Conservation (phyloP, 176 grass and related monocot genomes). For the Secale cereale region DNA sequence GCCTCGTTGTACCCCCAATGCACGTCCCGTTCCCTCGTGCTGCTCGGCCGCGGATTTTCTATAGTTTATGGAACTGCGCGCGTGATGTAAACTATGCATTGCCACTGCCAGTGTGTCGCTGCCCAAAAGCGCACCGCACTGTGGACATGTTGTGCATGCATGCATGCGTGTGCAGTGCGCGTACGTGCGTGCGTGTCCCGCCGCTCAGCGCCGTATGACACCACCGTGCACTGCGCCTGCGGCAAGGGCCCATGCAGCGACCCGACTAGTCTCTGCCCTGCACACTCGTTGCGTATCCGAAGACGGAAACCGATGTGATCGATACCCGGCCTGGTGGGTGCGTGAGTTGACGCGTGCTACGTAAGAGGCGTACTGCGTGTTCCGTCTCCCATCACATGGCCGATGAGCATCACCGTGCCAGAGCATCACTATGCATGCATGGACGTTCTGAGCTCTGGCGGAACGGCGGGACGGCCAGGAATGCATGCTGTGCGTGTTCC, state of each 20-base stretch:
- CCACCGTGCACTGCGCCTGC: background rate
- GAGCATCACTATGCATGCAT: background rate
- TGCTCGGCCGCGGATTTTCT: background rate
- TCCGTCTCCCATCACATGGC: background rate
- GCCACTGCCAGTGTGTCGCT: background rate
- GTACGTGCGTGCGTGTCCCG: background rate
- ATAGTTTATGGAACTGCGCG: background rate
- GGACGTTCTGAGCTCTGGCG: background rate
- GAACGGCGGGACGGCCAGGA: too few species aligned
- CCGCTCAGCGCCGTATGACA: background rate
- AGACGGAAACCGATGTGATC: background rate
- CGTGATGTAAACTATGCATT: constrained; percentile 8
- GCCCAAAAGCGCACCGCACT: background rate
- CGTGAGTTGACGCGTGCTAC: background rate
- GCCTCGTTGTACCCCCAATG: too few species aligned
- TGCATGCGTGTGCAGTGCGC: background rate
- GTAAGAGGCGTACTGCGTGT: background rate
- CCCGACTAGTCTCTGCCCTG: background rate
- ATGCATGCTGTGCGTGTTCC: too few species aligned
- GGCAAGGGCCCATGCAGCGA: background rate
- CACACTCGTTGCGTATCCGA: background rate
- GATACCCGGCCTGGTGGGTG: background rate
- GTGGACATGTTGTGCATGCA: background rate
- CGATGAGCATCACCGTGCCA: background rate
- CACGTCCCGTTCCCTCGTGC: too few species aligned